A percentile compares a stretch with the other conserved stretches of the same genome.
Evolutionary conservation across 345 rosid genomes (phyloP).

Genomic region (Eucalyptus sp.): DNA sequence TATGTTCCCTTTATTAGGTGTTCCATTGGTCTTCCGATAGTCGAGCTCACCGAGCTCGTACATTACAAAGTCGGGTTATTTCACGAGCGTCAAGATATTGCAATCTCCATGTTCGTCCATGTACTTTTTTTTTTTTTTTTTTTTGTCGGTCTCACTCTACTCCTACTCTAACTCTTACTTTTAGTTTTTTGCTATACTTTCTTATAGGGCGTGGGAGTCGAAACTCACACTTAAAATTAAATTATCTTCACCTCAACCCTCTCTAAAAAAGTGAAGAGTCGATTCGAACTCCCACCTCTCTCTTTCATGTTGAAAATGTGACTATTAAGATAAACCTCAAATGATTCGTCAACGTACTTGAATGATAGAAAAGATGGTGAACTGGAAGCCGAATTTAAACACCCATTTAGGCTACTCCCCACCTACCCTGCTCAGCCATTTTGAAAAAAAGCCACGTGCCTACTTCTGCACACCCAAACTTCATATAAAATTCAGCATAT

Average conservation of each 20-base stretch:
- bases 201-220: too few relatives aligned
- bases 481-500: background rate
- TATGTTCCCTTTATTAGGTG: background rate
- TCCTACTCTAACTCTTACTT: too few relatives aligned
- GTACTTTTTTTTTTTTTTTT: too few relatives aligned
- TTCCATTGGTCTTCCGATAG: background rate
- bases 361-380: background rate
- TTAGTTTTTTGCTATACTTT: rapidly evolving
- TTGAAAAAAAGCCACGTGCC: background rate
- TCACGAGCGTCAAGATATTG: background rate
- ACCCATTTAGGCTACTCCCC: background rate
- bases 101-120: background rate
- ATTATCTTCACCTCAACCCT: too few relatives aligned
- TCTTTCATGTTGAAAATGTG: too few relatives aligned
- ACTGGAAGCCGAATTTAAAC: background rate
- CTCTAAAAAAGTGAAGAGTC: too few relatives aligned
- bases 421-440: background rate
- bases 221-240: too few relatives aligned
- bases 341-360: background rate
- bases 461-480: background rate
- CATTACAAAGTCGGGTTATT: background rate
- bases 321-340: too few relatives aligned
- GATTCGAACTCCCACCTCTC: too few relatives aligned
- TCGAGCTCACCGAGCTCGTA: background rate
- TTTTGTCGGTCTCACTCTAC: too few relatives aligned